Percentiles rank a stretch among this genome's conserved stretches.
Evolutionary conservation across 495 filamentous ascomycete genomes (phyloP).

Genomic region (Penicillium silybi): DNA sequence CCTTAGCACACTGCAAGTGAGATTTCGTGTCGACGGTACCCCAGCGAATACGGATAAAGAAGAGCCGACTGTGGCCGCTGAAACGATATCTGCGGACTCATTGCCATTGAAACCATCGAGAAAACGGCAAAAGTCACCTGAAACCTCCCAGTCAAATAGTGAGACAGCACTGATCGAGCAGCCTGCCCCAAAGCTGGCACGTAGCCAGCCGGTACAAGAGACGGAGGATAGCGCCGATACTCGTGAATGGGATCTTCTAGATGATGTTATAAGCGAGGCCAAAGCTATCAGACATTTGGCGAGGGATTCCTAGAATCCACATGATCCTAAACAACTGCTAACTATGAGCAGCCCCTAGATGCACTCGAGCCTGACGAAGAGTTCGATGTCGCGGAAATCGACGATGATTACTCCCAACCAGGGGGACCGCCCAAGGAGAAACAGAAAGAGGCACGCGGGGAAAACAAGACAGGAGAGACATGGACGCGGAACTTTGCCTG

Average conservation of each 20-base stretch:
- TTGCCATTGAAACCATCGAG: slow-evolving; percentile 28
- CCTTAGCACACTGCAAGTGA: slow-evolving; percentile 52
- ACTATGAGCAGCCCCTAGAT: slow-evolving; percentile 38
- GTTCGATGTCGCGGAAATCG: slow-evolving; percentile 14
- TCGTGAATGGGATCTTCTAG: slow-evolving; percentile 45
- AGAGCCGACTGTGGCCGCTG: neutral
- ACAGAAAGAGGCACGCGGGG: slow-evolving; percentile 21
- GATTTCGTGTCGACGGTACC: slow-evolving; percentile 55
- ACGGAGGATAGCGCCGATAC: neutral
- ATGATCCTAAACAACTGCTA: neutral
- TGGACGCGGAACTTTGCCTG: slow-evolving; percentile 60
- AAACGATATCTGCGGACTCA: slow-evolving; percentile 6
- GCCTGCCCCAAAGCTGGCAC: neutral
- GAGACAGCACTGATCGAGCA: neutral
- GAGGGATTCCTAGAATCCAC: slow-evolving; percentile 6
- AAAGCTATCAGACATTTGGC: slow-evolving; percentile 53
- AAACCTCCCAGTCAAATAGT: slow-evolving; percentile 9
- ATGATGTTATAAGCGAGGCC: slow-evolving; percentile 56
- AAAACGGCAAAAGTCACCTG: slow-evolving; percentile 12
- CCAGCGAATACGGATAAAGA: slow-evolving; percentile 8
- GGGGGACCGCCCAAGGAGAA: neutral
- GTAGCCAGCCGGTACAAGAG: neutral
- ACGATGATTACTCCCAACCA: slow-evolving; percentile 20
- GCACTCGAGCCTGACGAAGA: slow-evolving; percentile 28
- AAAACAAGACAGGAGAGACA: slow-evolving; percentile 10